Evolutionary conservation across 2,329 filamentous ascomycete species (phyloP), one percentile per base, ranked within the genome.

Genomic region (Xylaria digitata): DNA sequence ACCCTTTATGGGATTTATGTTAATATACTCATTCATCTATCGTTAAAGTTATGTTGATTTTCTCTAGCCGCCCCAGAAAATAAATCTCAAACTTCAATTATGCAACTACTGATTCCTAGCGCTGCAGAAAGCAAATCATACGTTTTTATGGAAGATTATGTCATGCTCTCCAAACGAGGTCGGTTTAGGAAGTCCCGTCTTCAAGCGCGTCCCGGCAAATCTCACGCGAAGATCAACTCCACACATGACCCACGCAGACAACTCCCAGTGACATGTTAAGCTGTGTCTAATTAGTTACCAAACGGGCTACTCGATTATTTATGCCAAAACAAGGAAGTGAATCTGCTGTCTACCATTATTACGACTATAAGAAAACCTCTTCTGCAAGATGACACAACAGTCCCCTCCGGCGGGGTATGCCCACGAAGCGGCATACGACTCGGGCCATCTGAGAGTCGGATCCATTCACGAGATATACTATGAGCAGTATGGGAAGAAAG

Each of bases 401-500:
- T 23, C 55, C 15, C 17, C 50, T 19, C 49, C 40, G 15, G 32
- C 59, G n/a, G 58, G 45, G 26, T 69, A 70, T 34, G 26, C 40
- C 15, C 68, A 70, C 48, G 68, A 70, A 26, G 45, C 60, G 30
- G 65, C 68, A 7, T 70, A 48, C 42, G 68, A 70, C 17, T 37
- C 66, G 0, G 52, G 63, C 13, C 57, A 68, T 40, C 52, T 70
- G 2, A 48, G 40, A 54, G 68, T 70, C 34, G 66, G 56, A 26
- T 56, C 62, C 21, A 61, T 69, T 50, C 68, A 70, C 21, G 62
- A 66, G 37, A 40, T 70, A 4, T 68, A 63, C 63, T 70, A 70
- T 32, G 68, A 64, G 30, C 68, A 70, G 52, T 70, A 70, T 42
- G 68, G 68, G 9, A 64, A 68, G 46, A 66, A 52, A 34, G 66